Percentiles rank a stretch among this genome's conserved stretches.
phyloP scores from a whole-genome alignment of 164 flowering plant species.

The Nymphaea colorata region DNA sequence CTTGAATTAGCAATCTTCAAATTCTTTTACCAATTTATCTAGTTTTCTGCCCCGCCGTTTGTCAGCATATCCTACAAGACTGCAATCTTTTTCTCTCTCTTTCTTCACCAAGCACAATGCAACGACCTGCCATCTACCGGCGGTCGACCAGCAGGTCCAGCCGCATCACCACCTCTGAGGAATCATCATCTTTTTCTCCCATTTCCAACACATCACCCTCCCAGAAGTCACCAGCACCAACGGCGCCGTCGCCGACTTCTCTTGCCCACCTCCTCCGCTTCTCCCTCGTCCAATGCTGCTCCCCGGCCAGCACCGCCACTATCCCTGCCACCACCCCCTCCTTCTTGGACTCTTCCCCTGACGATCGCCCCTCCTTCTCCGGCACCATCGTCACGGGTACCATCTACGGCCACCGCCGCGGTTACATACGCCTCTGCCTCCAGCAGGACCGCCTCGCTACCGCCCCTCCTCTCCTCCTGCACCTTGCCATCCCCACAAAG shows the following conservation, averaged over 20 bases:
- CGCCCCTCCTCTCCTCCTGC: conserved; percentile 56
- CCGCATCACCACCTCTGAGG: no score
- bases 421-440: conserved; percentile 64
- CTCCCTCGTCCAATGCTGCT: not conserved
- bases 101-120: no score
- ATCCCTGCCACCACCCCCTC: not conserved
- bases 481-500: conserved; percentile 47
- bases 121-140: no score
- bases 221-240: no score
- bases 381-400: conserved; percentile 67
- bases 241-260: conserved; percentile 2
- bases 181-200: no score
- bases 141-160: no score
- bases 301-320: not conserved
- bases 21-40: no score
- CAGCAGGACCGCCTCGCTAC: conserved; percentile 44
- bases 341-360: not conserved
- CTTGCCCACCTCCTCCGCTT: not conserved
- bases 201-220: no score
- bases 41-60: no score
- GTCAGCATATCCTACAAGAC: no score
- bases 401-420: conserved; percentile 55
- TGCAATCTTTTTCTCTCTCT: no score
- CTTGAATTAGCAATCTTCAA: no score
- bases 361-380: conserved; percentile 29